A percentile compares a stretch with the other conserved stretches of the same genome.
Evolutionary conservation across 495 filamentous ascomycete species (phyloP).

Genomic region (Lepraria neglecta): DNA sequence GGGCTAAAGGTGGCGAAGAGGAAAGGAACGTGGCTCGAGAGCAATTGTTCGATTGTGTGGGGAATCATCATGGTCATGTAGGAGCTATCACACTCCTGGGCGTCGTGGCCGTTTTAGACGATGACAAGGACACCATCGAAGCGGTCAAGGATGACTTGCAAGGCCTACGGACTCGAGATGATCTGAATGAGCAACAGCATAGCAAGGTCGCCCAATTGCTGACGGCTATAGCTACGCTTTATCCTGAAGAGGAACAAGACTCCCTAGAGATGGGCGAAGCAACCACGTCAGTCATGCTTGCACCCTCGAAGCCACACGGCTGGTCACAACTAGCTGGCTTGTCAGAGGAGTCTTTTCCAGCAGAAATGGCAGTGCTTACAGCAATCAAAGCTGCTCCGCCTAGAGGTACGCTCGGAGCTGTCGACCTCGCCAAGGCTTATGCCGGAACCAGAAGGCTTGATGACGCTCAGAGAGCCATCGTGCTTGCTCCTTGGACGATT

Average conservation of each 20-base stretch:
- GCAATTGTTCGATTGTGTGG: slow-evolving; percentile 71
- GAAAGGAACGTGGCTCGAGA: slow-evolving; percentile 70
- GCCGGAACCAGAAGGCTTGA: slow-evolving; percentile 62
- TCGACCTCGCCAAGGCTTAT: slow-evolving; percentile 67
- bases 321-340: slow-evolving; percentile 66
- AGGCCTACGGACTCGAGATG: slow-evolving; percentile 57
- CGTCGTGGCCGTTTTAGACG: slow-evolving; percentile 72
- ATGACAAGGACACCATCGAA: slow-evolving; percentile 67
- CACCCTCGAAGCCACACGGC: slow-evolving; percentile 65
- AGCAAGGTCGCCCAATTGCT: slow-evolving; percentile 52
- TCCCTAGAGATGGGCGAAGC: slow-evolving; percentile 41
- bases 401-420: slow-evolving; percentile 56
- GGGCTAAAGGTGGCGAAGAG: slow-evolving; percentile 76
- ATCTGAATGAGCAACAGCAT: slow-evolving; percentile 41
- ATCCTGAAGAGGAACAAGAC: slow-evolving; percentile 30
- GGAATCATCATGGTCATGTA: slow-evolving; percentile 64
- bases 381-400: slow-evolving; percentile 69
- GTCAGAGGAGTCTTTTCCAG: slow-evolving; percentile 51
- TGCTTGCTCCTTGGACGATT: slow-evolving; percentile 72
- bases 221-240: slow-evolving; percentile 46
- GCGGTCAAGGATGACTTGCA: slow-evolving; percentile 76
- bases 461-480: slow-evolving; percentile 70
- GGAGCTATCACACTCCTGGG: slow-evolving; percentile 73
- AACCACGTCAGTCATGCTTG: slow-evolving; percentile 66
- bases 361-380: slow-evolving; percentile 74